Percentiles rank a stretch among this genome's conserved stretches.
Conservation (phyloP, 768 basidiomycete genomes). For the Cystofilobasidium macerans region DNA sequence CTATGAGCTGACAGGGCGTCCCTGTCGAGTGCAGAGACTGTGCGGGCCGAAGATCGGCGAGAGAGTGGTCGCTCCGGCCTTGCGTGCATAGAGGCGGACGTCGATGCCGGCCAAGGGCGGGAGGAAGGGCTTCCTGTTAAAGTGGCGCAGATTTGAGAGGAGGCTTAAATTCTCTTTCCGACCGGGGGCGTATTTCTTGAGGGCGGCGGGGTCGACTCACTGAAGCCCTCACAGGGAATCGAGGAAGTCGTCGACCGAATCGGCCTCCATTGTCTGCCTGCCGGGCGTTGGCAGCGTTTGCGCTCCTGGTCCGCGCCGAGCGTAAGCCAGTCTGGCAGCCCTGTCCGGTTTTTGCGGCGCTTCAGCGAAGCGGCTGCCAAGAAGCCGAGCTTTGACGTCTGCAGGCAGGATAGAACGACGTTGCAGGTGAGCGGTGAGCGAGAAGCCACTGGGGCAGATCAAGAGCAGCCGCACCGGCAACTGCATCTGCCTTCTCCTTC, state of each 20-base stretch:
- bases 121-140: no score
- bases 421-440: not conserved
- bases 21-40: no score
- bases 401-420: not conserved
- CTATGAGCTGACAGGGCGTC: no score
- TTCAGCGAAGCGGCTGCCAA: not conserved
- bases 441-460: not conserved
- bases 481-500: slow-evolving; percentile 4
- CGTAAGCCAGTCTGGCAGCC: not conserved
- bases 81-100: no score
- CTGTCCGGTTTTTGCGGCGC: not conserved
- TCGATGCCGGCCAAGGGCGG: no score
- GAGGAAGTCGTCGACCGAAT: slow-evolving; percentile 2
- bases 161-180: no score
- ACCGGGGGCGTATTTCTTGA: no score
- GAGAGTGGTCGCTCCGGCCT: no score
- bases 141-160: no score
- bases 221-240: not conserved
- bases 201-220: not conserved
- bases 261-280: not conserved
- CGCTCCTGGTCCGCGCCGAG: not conserved
- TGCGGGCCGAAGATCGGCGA: no score
- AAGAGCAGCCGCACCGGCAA: not conserved
- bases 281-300: no score
- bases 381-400: not conserved